Conservation (phyloP, 2,329 filamentous ascomycete species). For the Aspergillus luchuensis region DNA sequence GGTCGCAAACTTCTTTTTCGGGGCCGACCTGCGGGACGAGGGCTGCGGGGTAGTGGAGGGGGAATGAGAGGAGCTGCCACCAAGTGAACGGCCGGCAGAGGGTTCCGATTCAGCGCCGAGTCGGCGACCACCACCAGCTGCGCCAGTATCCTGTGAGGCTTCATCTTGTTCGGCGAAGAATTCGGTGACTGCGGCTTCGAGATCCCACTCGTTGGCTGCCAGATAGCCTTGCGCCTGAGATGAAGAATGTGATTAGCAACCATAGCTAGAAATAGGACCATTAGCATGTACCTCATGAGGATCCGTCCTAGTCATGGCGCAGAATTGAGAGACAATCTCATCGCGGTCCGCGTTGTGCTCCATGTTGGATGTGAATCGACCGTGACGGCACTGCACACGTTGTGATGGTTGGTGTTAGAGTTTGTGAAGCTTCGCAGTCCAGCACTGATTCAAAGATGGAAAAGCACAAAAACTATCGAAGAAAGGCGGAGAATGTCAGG, state of each 20-base stretch:
- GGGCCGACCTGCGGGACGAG: conserved; percentile 31
- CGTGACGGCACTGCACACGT: not conserved
- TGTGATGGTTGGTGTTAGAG: not conserved
- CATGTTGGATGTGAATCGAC: conserved; percentile 30
- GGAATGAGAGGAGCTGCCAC: conserved; percentile 33
- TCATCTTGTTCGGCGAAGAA: conserved; percentile 58
- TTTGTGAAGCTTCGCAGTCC: not conserved
- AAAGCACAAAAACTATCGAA: not conserved
- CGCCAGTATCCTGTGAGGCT: conserved; percentile 35
- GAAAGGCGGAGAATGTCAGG: not conserved
- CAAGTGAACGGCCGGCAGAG: conserved; percentile 36
- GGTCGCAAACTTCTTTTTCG: conserved; percentile 52
- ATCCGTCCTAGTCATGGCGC: conserved; percentile 56
- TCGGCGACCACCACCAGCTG: conserved; percentile 27
- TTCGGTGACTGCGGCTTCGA: conserved; percentile 62
- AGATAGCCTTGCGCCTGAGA: conserved; percentile 68
- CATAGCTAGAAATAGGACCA: not conserved
- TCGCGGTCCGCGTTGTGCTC: conserved; percentile 42
- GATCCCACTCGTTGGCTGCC: conserved; percentile 65
- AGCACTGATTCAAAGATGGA: not conserved
- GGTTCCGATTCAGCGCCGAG: conserved; percentile 28
- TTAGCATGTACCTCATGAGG: conserved; percentile 49
- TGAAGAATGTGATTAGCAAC: not conserved
- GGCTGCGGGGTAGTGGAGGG: conserved; percentile 34
- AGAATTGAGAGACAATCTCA: conserved; percentile 55